Evolutionary conservation across 169 alveolate species (phyloP).

Genomic region (Eimeria sp.): DNA sequence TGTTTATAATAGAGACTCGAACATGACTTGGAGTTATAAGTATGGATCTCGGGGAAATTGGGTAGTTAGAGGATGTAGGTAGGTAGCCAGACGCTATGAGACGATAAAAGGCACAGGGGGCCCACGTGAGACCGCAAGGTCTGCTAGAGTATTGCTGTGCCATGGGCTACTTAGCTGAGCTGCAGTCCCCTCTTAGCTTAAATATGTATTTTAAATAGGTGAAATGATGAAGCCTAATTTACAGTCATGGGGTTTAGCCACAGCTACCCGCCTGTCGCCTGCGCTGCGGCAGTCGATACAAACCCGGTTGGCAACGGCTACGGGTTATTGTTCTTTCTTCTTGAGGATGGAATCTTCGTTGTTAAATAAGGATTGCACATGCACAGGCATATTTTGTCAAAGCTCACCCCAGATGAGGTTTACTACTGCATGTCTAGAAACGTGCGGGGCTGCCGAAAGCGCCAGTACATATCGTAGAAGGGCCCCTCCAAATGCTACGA

Average conservation of each 20-base stretch:
- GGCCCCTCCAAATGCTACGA: not conserved
- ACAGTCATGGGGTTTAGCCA: not conserved
- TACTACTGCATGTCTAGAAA: not conserved
- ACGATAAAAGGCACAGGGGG: not conserved
- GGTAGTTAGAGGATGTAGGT: no score
- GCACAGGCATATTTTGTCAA: not conserved
- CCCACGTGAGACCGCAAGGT: not conserved
- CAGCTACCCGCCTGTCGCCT: not conserved
- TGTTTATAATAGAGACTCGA: no score
- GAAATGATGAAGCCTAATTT: not conserved
- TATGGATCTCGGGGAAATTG: no score
- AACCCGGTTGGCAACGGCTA: not conserved
- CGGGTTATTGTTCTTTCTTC: not conserved
- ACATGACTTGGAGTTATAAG: no score
- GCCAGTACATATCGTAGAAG: not conserved
- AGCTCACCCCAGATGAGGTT: not conserved
- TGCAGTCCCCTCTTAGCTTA: not conserved
- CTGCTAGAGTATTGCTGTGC: not conserved
- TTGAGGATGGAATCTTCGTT: not conserved
- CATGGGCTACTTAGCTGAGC: not conserved
- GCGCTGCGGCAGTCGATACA: conserved; percentile 36
- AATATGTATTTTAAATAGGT: not conserved
- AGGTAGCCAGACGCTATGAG: no score
- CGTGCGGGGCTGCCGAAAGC: not conserved
- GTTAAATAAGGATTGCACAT: not conserved